Percentiles rank a stretch among this genome's conserved stretches.
Evolutionary conservation across 306 rosid species (phyloP).

Genomic region (Gillenia trifoliata): DNA sequence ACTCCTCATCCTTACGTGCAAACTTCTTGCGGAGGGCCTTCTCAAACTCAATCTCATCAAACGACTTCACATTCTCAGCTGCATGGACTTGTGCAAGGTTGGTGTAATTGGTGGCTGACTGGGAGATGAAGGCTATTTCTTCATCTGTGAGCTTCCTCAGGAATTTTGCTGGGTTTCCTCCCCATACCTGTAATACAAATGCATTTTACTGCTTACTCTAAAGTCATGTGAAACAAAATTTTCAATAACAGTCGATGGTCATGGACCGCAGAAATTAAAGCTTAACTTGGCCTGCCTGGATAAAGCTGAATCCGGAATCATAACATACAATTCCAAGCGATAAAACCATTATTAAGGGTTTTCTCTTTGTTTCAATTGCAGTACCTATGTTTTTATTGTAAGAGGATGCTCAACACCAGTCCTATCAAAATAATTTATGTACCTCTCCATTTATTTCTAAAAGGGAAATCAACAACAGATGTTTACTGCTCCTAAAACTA

Average conservation of each 20-base stretch:
- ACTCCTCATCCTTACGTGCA: slow-evolving; percentile 60
- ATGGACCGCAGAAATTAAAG: not conserved
- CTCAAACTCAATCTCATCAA: slow-evolving; percentile 74
- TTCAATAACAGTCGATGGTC: not conserved
- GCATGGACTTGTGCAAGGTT: slow-evolving; percentile 89
- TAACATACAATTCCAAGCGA: not conserved
- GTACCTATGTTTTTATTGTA: not conserved
- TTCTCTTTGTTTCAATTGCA: not conserved
- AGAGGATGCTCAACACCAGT: not conserved
- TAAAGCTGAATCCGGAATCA: not conserved
- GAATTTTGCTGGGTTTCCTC: slow-evolving; percentile 87
- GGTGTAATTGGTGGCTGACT: slow-evolving; percentile 70
- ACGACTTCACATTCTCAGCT: slow-evolving; percentile 71
- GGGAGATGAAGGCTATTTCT: slow-evolving; percentile 73
- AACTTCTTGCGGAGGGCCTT: slow-evolving; percentile 74
- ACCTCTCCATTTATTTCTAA: not conserved
- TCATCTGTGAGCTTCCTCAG: slow-evolving; percentile 86
- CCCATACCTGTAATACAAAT: slow-evolving; percentile 65
- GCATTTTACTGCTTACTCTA: not conserved
- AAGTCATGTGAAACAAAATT: not conserved
- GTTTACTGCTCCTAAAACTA: not conserved
- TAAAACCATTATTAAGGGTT: not conserved
- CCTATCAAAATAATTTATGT: not conserved
- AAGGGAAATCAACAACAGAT: not conserved
- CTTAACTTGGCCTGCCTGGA: not conserved